Evolutionary conservation across 139 green algal species (phyloP), one percentile per base, ranked within the genome.

Genomic region (Chlamydomonas eustigma): DNA sequence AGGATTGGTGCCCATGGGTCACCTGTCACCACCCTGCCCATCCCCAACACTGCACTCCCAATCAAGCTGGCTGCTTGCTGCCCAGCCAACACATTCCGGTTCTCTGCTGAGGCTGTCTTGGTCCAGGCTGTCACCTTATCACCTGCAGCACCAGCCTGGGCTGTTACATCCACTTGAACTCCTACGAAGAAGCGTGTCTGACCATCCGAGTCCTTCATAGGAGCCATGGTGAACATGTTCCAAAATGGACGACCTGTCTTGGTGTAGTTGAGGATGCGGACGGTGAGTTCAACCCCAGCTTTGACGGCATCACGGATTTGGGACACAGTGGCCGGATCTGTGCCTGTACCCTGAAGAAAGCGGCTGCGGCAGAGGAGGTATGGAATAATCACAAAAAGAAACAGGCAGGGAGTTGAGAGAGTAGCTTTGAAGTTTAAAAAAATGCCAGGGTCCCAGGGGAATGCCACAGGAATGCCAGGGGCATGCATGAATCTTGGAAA

Each of bases 201-300:
- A 36, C 91, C 93, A 36, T 93, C 85, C 38, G 88, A 83, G 81
- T 97, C 77, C 37, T 87, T 82, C 78, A 98, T 95, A 50, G 94
- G 91, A n/a, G 93, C 92, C 38, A 98, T 71, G 2, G 93, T 97
- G 67, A 98, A 93, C 89, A 98, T 96, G 85, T 98, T 98, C 95
- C 95, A 98, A 73, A 98, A 98, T 22, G 90, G 81, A 58, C 83
- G 33, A 39, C 65, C 33, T 39, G 3, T 18, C 71, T 76, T 76
- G 39, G 71, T 91, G 89, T 98, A 98, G 86, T 99, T 99, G 30
- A 98, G 89, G 79, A 99, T 80, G 37, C 93, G 86, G 22, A 97
- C 93, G 0, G 91, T 97, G 64, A 90, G 89, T 80, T 97, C 92
- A 0, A 80, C 78, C 4, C 88, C 86, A 1, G 52, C 81, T 5